Evolutionary conservation across 352 stramenopile genomes (phyloP).

Genomic region (Globisporangium parvum): DNA sequence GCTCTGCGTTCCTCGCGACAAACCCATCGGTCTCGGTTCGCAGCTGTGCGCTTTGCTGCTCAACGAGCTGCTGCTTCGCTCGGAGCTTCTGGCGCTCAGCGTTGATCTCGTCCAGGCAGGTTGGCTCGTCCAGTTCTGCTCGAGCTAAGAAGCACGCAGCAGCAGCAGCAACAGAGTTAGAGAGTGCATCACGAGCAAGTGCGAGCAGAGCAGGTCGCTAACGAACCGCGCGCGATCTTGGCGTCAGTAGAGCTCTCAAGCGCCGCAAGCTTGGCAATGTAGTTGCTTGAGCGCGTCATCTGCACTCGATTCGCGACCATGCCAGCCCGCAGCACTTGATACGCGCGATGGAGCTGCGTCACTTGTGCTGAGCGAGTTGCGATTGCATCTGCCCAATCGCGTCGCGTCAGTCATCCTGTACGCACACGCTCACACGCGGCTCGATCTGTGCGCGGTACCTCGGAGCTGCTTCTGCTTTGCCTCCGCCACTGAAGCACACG

Average conservation of each 20-base stretch:
- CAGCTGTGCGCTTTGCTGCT: slow-evolving; percentile 36
- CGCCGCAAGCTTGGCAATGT: slow-evolving; percentile 17
- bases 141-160: slow-evolving; percentile 5
- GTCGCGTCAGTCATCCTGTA: background rate
- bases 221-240: slow-evolving; percentile 17
- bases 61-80: slow-evolving; percentile 36
- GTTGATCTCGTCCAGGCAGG: slow-evolving; percentile 16
- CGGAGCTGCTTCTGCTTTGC: slow-evolving; percentile 33
- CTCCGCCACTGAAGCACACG: slow-evolving; percentile 25
- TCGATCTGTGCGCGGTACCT: slow-evolving; percentile 13
- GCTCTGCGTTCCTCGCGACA: slow-evolving; percentile 16
- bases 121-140: slow-evolving; percentile 14
- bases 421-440: background rate
- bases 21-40: slow-evolving; percentile 23
- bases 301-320: slow-evolving; percentile 31
- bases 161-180: background rate
- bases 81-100: slow-evolving; percentile 33
- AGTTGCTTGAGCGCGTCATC: slow-evolving; percentile 17
- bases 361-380: slow-evolving; percentile 27
- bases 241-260: slow-evolving; percentile 12
- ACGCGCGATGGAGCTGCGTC: slow-evolving; percentile 19
- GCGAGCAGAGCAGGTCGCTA: background rate
- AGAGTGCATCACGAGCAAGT: background rate
- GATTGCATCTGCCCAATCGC: slow-evolving; percentile 22
- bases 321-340: slow-evolving; percentile 22